Conservation (phyloP, 2,329 filamentous ascomycete species). For the Mollisia scopiformis region DNA sequence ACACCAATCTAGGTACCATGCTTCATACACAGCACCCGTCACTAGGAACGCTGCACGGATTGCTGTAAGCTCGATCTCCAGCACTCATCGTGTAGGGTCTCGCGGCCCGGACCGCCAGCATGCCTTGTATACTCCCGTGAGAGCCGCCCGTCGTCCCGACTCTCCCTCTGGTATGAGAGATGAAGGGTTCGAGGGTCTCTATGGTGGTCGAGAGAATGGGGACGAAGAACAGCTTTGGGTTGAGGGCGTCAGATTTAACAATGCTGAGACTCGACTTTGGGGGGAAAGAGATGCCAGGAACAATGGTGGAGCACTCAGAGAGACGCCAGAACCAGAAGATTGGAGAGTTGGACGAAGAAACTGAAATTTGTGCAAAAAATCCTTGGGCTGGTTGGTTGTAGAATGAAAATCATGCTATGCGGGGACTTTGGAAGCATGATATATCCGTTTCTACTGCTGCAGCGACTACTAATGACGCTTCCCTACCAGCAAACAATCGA, state of each 20-base stretch:
- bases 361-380: background rate
- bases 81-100: slow-evolving; percentile 15
- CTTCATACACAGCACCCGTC: slow-evolving; percentile 48
- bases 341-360: slow-evolving; percentile 23
- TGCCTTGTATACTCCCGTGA: slow-evolving; percentile 7
- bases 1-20: slow-evolving; percentile 47
- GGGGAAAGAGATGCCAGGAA: slow-evolving; percentile 21
- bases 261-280: slow-evolving; percentile 31
- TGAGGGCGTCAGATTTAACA: slow-evolving; percentile 38
- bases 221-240: slow-evolving; percentile 42
- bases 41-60: slow-evolving; percentile 15
- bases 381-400: no score
- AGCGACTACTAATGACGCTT: no score
- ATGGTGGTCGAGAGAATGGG: slow-evolving; percentile 52
- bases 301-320: slow-evolving; percentile 24
- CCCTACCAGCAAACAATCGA: no score
- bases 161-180: slow-evolving; percentile 44
- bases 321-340: slow-evolving; percentile 31
- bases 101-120: background rate
- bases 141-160: slow-evolving; percentile 30
- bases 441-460: no score
- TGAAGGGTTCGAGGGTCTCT: slow-evolving; percentile 50
- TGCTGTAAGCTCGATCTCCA: slow-evolving; percentile 1
- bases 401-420: no score
- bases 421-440: no score